These are phyloP conservation scores for Colletotrichum musae DNA, from an alignment of 2,329 filamentous ascomycete species.

Conservation along the genomic window DNA sequence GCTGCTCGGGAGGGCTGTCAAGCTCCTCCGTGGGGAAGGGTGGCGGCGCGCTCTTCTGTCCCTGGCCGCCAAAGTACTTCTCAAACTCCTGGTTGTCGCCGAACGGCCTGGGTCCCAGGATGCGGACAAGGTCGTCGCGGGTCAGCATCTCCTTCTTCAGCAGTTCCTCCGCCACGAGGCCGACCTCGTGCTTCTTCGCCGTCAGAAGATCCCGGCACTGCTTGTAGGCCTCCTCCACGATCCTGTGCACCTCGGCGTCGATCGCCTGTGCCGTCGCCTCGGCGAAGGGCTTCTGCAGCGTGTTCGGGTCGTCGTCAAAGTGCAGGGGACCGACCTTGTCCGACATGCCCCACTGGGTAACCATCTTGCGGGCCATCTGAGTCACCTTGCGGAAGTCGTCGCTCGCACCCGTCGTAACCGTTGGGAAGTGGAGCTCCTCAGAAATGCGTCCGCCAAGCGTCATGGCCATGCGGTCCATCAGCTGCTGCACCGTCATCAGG, in stretches of 20 bases:
- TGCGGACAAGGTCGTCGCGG: constrained; percentile 90
- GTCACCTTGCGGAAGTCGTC: constrained; percentile 99
- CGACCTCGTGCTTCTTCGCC: constrained; percentile 90
- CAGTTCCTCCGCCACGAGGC: constrained; percentile 92
- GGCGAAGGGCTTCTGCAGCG: constrained; percentile 94
- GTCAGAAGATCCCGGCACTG: constrained; percentile 87
- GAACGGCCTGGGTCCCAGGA: constrained; percentile 88
- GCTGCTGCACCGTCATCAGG: constrained; percentile 93
- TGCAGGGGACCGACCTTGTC: constrained; percentile 93
- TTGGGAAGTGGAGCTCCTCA: constrained; percentile 97
- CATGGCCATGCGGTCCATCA: constrained; percentile 99
- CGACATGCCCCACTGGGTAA: constrained; percentile 99
- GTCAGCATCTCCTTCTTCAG: constrained; percentile 91
- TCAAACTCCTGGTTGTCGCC: constrained; percentile 90
- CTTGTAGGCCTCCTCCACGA: constrained; percentile 93
- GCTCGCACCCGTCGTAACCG: constrained; percentile 92
- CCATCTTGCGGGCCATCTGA: constrained; percentile 95
- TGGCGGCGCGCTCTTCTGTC: constrained; percentile 70
- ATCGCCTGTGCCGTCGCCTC: constrained; percentile 95
- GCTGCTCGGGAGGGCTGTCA: constrained; percentile 54
- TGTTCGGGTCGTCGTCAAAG: constrained; percentile 87
- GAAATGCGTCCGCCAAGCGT: constrained; percentile 95
- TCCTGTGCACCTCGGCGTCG: constrained; percentile 90
- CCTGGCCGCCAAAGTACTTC: constrained; percentile 85
- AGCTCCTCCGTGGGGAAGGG: constrained; percentile 65